A percentile compares a stretch with the other conserved stretches of the same genome.
Evolutionary conservation across 805 yeast species (phyloP).

Genomic region (Saturnispora hagleri): DNA sequence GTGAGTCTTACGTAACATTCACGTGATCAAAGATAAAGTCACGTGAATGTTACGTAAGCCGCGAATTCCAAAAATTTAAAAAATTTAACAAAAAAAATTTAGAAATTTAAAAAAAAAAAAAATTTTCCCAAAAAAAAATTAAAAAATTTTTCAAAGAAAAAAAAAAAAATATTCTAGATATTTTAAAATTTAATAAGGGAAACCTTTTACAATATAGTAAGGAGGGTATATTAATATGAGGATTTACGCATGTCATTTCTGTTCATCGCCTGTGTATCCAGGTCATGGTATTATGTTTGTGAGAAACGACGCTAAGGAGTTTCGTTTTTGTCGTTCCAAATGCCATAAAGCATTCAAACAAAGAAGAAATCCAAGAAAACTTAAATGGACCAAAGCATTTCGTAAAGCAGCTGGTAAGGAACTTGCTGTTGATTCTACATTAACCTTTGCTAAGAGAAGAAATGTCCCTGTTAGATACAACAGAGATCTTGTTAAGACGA

Average conservation of each 20-base stretch:
- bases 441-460: slow-evolving; percentile 95
- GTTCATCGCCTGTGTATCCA: slow-evolving; percentile 93
- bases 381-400: slow-evolving; percentile 98
- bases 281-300: slow-evolving; percentile 96
- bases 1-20: background rate
- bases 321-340: slow-evolving; percentile 93
- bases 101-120: slow-evolving; percentile 1
- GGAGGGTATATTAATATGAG: slow-evolving; percentile 42
- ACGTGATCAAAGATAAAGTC: background rate
- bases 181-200: background rate
- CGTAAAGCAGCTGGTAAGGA: slow-evolving; percentile 99
- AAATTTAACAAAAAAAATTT: background rate
- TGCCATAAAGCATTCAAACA: slow-evolving; percentile 97
- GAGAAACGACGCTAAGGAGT: slow-evolving; percentile 96
- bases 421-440: slow-evolving; percentile 92
- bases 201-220: too few relatives aligned
- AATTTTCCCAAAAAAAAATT: background rate
- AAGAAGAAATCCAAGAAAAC: slow-evolving; percentile 96
- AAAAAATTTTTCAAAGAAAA: slow-evolving; percentile 1
- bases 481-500: slow-evolving; percentile 90
- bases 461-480: slow-evolving; percentile 97
- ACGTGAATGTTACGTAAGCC: background rate
- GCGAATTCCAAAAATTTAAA: background rate
- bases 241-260: slow-evolving; percentile 87
- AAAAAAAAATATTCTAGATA: background rate